A percentile compares a stretch with the other conserved stretches of the same genome.
These are phyloP conservation scores for Metarhizium album DNA, from an alignment of 2,329 filamentous ascomycete species.

Conservation along the genomic window DNA sequence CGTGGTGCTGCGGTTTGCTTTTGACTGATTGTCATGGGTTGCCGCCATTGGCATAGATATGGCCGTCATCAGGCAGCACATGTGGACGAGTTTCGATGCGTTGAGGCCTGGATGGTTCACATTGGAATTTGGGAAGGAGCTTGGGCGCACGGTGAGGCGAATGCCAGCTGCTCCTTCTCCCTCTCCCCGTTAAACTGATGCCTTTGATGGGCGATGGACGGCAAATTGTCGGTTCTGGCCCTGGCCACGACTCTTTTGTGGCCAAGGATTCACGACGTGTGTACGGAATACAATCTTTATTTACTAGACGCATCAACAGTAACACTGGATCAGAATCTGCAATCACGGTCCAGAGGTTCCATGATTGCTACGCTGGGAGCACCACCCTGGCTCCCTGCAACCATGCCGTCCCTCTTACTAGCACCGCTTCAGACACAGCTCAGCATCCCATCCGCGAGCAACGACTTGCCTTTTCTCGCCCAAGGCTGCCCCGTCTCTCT, in stretches of 20 bases:
- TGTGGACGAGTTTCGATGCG: neutral
- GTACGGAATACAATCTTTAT: too few relatives aligned
- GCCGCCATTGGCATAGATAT: neutral
- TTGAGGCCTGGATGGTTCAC: neutral
- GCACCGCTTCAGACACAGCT: neutral
- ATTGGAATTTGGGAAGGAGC: neutral
- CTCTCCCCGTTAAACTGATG: neutral
- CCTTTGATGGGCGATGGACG: neutral
- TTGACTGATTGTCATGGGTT: neutral
- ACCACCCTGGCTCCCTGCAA: neutral
- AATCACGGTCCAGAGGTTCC: neutral
- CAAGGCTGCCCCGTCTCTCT: neutral
- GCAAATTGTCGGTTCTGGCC: too few relatives aligned
- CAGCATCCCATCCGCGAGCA: too few relatives aligned
- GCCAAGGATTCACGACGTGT: too few relatives aligned
- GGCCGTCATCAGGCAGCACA: neutral
- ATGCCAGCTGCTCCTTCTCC: neutral
- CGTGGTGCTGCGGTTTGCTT: neutral
- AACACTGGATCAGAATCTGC: too few relatives aligned
- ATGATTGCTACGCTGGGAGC: neutral
- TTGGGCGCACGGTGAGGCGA: neutral
- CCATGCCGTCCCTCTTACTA: neutral
- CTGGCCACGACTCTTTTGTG: too few relatives aligned
- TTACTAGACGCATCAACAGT: too few relatives aligned
- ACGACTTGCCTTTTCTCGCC: too few relatives aligned